Evolutionary conservation across 2,329 filamentous ascomycete genomes (phyloP).

Genomic region (Thielaviopsis musarum): DNA sequence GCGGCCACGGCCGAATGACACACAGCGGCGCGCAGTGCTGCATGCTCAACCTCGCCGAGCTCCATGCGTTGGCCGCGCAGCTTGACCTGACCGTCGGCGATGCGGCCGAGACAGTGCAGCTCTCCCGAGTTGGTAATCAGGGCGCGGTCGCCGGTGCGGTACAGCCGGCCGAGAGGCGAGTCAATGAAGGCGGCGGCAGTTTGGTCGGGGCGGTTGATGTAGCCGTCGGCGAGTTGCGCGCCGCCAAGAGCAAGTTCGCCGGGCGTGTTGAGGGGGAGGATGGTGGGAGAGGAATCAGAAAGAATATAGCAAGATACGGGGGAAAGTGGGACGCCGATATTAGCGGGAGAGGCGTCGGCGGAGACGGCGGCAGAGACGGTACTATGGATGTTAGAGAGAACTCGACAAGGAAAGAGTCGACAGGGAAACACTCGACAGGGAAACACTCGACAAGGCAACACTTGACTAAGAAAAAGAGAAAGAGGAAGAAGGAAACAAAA

Average conservation of each 20-base stretch:
- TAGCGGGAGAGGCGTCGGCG: constrained; percentile 38
- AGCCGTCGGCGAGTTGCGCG: constrained; percentile 59
- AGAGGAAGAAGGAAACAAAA: background rate
- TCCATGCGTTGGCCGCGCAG: constrained; percentile 70
- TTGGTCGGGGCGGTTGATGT: constrained; percentile 66
- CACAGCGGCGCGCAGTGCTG: constrained; percentile 39
- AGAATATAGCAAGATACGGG: constrained; percentile 68
- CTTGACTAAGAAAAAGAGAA: too few relatives aligned
- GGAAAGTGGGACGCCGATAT: constrained; percentile 62
- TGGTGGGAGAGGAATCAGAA: constrained; percentile 29
- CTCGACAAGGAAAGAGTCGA: too few relatives aligned
- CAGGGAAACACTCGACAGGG: too few relatives aligned
- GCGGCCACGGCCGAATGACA: constrained; percentile 51
- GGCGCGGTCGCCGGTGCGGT: constrained; percentile 75
- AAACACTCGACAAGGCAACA: too few relatives aligned
- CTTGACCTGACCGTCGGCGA: constrained; percentile 70
- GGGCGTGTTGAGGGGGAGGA: constrained; percentile 48
- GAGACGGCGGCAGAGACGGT: constrained; percentile 52
- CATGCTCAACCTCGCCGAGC: constrained; percentile 62
- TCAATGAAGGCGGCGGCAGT: constrained; percentile 55
- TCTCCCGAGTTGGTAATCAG: constrained; percentile 47
- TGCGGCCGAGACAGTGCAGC: constrained; percentile 70
- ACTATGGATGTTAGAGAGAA: constrained; percentile 21
- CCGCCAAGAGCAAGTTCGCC: constrained; percentile 76
- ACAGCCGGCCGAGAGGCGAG: constrained; percentile 51